These are phyloP conservation scores for Thyridium curvatum DNA, from an alignment of 2,329 filamentous ascomycete genomes.

Conservation along the genomic window DNA sequence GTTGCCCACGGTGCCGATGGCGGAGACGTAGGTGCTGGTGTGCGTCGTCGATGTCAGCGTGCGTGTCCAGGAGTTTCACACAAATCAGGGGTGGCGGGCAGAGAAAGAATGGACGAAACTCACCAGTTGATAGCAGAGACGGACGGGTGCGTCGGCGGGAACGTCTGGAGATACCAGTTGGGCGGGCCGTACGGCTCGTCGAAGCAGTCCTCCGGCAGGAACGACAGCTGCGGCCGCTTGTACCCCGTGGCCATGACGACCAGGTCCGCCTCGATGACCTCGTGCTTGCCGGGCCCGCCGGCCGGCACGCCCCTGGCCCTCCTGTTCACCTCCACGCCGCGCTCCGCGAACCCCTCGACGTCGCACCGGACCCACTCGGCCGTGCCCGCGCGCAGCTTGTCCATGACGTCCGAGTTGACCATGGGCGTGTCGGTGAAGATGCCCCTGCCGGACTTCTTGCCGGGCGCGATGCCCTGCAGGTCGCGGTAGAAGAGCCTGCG, in stretches of 20 bases:
- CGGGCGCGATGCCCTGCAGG: conserved; percentile 64
- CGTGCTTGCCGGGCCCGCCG: conserved; percentile 63
- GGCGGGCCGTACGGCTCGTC: conserved; percentile 68
- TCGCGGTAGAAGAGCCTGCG: conserved; percentile 79
- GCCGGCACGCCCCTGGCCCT: conserved; percentile 67
- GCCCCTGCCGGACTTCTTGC: conserved; percentile 46
- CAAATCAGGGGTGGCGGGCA: too few species aligned
- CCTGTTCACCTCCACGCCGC: conserved; percentile 65
- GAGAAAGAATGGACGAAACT: neutral
- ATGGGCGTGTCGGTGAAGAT: conserved; percentile 82
- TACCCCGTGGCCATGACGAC: conserved; percentile 82
- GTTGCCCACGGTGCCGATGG: conserved; percentile 77
- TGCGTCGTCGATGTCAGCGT: neutral
- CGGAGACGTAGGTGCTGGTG: conserved; percentile 69
- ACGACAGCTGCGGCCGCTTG: conserved; percentile 64
- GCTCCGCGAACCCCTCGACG: conserved; percentile 58
- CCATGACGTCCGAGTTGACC: conserved; percentile 78
- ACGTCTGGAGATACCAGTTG: conserved; percentile 85
- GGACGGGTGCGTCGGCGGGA: conserved; percentile 67
- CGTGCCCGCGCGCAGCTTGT: conserved; percentile 63
- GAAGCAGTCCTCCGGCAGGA: conserved; percentile 70
- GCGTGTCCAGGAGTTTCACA: neutral
- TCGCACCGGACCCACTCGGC: conserved; percentile 80
- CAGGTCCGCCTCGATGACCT: conserved; percentile 65
- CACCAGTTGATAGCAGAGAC: conserved; percentile 70